Evolutionary conservation across 768 basidiomycete species (phyloP), one percentile per base, ranked within the genome.

Genomic region (Leccinum fibrillosum): DNA sequence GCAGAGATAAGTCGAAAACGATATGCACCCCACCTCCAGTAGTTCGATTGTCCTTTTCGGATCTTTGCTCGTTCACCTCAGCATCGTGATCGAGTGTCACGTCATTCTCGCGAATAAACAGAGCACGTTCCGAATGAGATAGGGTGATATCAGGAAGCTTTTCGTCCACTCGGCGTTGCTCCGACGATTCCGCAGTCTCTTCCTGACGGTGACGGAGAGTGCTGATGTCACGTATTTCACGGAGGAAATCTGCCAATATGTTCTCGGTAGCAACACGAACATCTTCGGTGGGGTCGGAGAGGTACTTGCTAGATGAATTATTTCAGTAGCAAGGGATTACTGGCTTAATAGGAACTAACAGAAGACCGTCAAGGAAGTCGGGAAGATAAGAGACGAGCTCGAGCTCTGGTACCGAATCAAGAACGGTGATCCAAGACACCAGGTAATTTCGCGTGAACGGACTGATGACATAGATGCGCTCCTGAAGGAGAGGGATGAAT

Each of bases 391-490:
- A 88, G 49, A 98, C 89, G 48, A 99, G 82, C 70, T 98, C 96
- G 54, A 99, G 78, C 68, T 99, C 97, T 11, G 97, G 97, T 4
- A 98, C 92, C 19, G 94, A 95, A 69, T 98, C 94, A 48, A 99
- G 82, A 4, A 97, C 91, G 45, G 84, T 92, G 58, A 98, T 92
- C 97, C 97, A 99, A 1, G 90, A 89, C 34, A 97, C 92, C n/a
- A 99, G 82, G 72, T 94, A 98, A 70, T 88, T 96, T 59, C 97
- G 79, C 1, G 97, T 96, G 71, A 96, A 94, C 1, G 97, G 96
- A 69, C 89, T 95, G 69, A 98, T 78, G 62, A 98, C 97, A 66
- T 95, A 90, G 53, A 98, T 94, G 60, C 97, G 82, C 62, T 98
- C 96, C 51, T 88, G 84, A 7, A 99, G 82, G 26, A 99, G 78